These are phyloP conservation scores for Penicillium diatomitis DNA, from an alignment of 495 filamentous ascomycete genomes.

Conservation along the genomic window DNA sequence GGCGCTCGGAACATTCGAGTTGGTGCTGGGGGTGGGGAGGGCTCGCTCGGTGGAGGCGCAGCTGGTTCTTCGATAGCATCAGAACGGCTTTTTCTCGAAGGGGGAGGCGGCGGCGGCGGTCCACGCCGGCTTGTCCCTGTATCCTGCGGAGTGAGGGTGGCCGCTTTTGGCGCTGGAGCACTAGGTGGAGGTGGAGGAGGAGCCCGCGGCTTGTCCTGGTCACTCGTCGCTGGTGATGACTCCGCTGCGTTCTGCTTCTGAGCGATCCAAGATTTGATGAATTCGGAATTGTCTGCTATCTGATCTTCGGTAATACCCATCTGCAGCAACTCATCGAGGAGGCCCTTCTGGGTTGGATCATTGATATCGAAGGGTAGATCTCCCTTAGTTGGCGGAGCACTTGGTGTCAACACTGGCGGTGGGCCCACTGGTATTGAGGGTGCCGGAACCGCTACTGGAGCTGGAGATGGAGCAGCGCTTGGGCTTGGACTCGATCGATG, in stretches of 20 bases:
- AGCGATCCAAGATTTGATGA: constrained; percentile 85
- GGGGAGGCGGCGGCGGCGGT: constrained; percentile 80
- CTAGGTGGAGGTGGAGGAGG: constrained; percentile 50
- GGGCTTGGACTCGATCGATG: constrained; percentile 59
- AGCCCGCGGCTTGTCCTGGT: constrained; percentile 41
- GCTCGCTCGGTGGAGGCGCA: constrained; percentile 41
- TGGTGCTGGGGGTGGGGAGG: constrained; percentile 37
- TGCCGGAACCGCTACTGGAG: constrained; percentile 45
- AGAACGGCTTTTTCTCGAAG: constrained; percentile 53
- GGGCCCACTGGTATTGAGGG: constrained; percentile 42
- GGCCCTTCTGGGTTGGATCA: constrained; percentile 75
- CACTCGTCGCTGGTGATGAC: constrained; percentile 14
- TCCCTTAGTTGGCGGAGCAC: constrained; percentile 30
- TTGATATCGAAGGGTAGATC: constrained; percentile 66
- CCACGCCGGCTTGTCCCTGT: constrained; percentile 60
- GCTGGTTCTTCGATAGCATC: constrained; percentile 46
- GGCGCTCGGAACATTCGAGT: constrained; percentile 63
- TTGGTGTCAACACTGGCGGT: constrained; percentile 18
- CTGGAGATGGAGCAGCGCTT: constrained; percentile 31
- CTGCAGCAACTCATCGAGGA: constrained; percentile 68
- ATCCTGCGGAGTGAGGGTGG: constrained; percentile 56
- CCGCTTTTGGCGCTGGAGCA: constrained; percentile 39
- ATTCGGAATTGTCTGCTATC: constrained; percentile 85
- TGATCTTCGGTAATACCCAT: constrained; percentile 93
- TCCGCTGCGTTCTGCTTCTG: constrained; percentile 56